phyloP scores from a whole-genome alignment of 306 rosid species.

The Dalbergia oliveri region DNA sequence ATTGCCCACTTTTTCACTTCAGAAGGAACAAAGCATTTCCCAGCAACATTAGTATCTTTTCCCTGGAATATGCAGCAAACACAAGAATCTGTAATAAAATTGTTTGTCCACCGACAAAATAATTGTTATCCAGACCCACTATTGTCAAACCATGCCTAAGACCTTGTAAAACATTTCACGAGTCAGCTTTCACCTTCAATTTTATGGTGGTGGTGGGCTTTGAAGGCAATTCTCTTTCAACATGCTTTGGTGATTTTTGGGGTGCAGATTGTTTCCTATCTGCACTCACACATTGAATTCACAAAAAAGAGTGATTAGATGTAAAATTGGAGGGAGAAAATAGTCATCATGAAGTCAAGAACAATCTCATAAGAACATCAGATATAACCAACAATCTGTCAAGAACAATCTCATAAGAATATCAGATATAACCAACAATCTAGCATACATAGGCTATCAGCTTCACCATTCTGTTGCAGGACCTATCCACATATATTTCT shows the following conservation, averaged over 20 bases:
- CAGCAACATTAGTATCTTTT: slow-evolving; percentile 47
- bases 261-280: slow-evolving; percentile 54
- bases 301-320: slow-evolving; percentile 25
- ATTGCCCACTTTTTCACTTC: slow-evolving; percentile 83
- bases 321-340: slow-evolving; percentile 19
- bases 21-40: slow-evolving; percentile 64
- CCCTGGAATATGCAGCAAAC: slow-evolving; percentile 54
- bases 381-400: slow-evolving; percentile 8
- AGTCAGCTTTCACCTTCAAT: slow-evolving; percentile 59
- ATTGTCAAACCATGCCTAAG: slow-evolving; percentile 26
- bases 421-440: not conserved
- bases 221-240: slow-evolving; percentile 54
- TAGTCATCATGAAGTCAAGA: not conserved
- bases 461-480: slow-evolving; percentile 7
- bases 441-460: slow-evolving; percentile 7
- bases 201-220: slow-evolving; percentile 51
- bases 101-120: not conserved
- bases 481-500: not conserved
- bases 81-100: slow-evolving; percentile 28
- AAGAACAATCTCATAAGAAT: slow-evolving; percentile 15
- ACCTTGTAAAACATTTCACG: not conserved
- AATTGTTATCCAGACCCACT: slow-evolving; percentile 25
- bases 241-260: slow-evolving; percentile 55
- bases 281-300: slow-evolving; percentile 49
- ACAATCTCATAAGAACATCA: slow-evolving; percentile 1